These are phyloP conservation scores for Lactarius indigo DNA, from an alignment of 768 basidiomycete genomes.

Conservation along the genomic window DNA sequence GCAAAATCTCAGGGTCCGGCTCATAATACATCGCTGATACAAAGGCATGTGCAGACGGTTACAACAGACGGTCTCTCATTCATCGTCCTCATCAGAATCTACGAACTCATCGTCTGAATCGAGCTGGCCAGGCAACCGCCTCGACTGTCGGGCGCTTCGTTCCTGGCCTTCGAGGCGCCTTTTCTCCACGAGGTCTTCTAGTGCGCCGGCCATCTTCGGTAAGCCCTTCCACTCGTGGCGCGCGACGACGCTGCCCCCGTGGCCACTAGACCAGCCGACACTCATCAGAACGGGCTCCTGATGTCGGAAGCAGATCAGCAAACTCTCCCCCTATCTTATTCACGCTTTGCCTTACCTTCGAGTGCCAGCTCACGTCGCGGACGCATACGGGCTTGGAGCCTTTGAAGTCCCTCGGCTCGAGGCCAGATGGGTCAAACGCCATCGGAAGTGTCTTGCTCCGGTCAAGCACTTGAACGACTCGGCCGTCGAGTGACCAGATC, in stretches of 20 bases:
- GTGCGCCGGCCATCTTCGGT: constrained; percentile 56
- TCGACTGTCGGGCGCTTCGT: background rate
- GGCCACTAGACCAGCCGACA: constrained; percentile 75
- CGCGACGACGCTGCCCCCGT: constrained; percentile 74
- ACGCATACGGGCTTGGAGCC: constrained; percentile 52
- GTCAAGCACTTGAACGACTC: constrained; percentile 78
- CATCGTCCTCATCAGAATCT: constrained; percentile 16
- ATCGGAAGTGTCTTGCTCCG: constrained; percentile 70
- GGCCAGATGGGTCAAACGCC: constrained; percentile 66
- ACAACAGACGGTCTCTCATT: background rate
- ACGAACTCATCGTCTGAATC: constrained; percentile 20
- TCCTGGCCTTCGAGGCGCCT: constrained; percentile 36
- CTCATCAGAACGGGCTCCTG: constrained; percentile 90
- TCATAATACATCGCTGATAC: background rate
- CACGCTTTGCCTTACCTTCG: constrained; percentile 47
- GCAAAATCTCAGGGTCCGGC: background rate
- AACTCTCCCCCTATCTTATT: background rate
- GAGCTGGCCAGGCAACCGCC: constrained; percentile 21
- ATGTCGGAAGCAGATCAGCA: constrained; percentile 1
- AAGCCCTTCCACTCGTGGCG: constrained; percentile 97
- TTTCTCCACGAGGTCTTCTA: constrained; percentile 79
- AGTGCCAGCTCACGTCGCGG: constrained; percentile 95
- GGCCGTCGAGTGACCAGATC: constrained; percentile 96
- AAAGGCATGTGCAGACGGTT: background rate
- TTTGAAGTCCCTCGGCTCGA: constrained; percentile 41